phyloP scores from a whole-genome alignment of 768 basidiomycete species.

The Suillus brevipes region DNA sequence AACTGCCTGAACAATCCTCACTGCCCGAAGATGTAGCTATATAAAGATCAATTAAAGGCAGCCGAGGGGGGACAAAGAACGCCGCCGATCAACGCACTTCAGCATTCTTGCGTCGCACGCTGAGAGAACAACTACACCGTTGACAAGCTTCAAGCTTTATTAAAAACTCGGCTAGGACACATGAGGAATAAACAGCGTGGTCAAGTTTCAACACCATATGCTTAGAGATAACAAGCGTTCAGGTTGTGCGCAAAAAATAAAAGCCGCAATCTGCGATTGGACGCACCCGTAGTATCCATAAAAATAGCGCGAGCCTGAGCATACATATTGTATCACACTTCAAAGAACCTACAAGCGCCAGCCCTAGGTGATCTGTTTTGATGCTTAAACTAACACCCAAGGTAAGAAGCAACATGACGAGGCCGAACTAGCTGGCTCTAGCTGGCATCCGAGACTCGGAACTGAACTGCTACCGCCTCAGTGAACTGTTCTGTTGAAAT shows the following conservation, averaged over 20 bases:
- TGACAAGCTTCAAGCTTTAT: too few species aligned
- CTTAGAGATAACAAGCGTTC: too few species aligned
- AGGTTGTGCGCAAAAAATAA: not conserved
- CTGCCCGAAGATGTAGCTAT: not conserved
- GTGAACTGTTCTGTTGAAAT: not conserved
- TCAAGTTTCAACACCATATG: too few species aligned
- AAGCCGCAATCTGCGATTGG: not conserved
- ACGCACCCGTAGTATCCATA: not conserved
- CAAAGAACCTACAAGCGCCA: not conserved
- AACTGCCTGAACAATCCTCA: too few species aligned
- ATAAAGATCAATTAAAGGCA: not conserved
- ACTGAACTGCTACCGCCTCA: not conserved
- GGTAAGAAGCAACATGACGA: not conserved
- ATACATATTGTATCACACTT: not conserved
- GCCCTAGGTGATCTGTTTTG: not conserved
- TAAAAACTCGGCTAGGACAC: too few species aligned
- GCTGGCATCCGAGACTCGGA: not conserved
- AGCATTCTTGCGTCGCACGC: too few species aligned
- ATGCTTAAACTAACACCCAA: not conserved
- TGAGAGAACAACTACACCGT: too few species aligned
- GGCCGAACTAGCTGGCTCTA: not conserved
- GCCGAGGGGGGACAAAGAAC: too few species aligned
- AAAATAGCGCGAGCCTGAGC: not conserved
- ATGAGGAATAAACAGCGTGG: too few species aligned
- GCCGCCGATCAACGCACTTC: too few species aligned